Conservation (phyloP, 371 early-diverging fungal species). For the Haplosporangium sp. region DNA sequence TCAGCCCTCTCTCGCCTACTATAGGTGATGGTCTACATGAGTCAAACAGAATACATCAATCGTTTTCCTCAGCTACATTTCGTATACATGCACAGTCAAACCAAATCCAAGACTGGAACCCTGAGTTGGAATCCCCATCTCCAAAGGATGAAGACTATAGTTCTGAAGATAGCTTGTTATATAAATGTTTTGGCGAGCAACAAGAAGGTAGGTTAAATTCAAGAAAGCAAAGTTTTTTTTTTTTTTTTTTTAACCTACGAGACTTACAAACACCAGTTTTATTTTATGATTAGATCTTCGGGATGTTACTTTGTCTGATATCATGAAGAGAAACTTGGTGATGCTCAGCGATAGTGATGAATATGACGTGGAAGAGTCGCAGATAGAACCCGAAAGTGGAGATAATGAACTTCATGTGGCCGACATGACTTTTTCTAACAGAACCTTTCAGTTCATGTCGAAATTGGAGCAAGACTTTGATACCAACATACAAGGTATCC, state of each 20-base stretch:
- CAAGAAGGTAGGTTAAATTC: constrained; percentile 17
- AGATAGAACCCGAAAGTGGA: neutral
- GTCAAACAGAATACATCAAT: constrained; percentile 2
- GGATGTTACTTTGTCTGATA: constrained; percentile 40
- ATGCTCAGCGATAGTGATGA: constrained; percentile 32
- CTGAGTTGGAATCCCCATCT: neutral
- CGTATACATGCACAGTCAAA: neutral
- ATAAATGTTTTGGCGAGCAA: constrained; percentile 7
- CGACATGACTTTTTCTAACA: constrained; percentile 21
- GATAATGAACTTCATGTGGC: neutral
- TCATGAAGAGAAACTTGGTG: constrained; percentile 24
- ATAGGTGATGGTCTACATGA: neutral
- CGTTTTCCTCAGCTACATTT: neutral
- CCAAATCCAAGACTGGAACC: neutral
- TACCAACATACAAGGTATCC: neutral
- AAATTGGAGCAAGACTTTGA: constrained; percentile 29
- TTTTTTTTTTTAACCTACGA: neutral
- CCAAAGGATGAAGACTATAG: constrained; percentile 1
- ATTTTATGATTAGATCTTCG: constrained; percentile 24
- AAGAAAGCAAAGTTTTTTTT: too few species aligned
- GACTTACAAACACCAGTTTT: neutral
- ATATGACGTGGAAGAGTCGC: neutral
- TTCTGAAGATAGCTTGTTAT: constrained; percentile 9
- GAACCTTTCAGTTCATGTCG: constrained; percentile 33
- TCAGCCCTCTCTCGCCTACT: constrained; percentile 23